Base-by-base conservation (phyloP, 2,329 filamentous ascomycete species). In the Monosporascus sp. region DNA sequence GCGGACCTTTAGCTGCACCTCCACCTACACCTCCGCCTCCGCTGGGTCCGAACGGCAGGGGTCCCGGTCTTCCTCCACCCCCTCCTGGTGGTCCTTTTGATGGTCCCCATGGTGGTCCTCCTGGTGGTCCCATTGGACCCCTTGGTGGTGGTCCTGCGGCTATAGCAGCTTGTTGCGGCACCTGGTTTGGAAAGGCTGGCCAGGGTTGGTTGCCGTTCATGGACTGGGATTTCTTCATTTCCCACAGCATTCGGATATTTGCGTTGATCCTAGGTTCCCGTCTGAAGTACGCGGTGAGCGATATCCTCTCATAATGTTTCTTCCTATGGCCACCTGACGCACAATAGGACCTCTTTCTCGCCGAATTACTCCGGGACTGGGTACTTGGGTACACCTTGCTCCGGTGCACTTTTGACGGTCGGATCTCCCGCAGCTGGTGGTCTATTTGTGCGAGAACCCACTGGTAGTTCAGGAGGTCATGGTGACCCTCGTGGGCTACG, bases 201-300 rank as follows among this genome's bases (percentile, higher is more conserved):
- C 47, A 49, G 16, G 47, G 16, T 14, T 50, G 49, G 27, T 50
- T 43, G 27, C 27, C 36, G 43, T 45, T 45, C 43, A 51, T 38
- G 40, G 19, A 37, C 31, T 20, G 16, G 31, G 43, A 56, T 47
- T 45, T 60, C 38, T 53, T 63, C 3, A 52, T 52, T 20, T 60
- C 49, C 51, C 62, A 66, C 6, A 69, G 53, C 36, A 34, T 48
- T 1, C 7, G 9, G n/a, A 68, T 58, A 31, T 72, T 62, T 7
- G 68, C 68, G 1, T 64, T 65, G 1, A 58, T 56, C 22, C 63
- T 66, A 1, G 75, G 76, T 3, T 64, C 64, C 8, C 72, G 67
- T 58, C 72, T 75, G 59, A 76, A 80, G 61, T 78, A 80, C 11
- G 71, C 73, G 1, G 70, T 77, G 43, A 81, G 64, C 9, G 72